These are phyloP conservation scores for Globisporangium iwayamae DNA, from an alignment of 352 stramenopile genomes.

Conservation along the genomic window DNA sequence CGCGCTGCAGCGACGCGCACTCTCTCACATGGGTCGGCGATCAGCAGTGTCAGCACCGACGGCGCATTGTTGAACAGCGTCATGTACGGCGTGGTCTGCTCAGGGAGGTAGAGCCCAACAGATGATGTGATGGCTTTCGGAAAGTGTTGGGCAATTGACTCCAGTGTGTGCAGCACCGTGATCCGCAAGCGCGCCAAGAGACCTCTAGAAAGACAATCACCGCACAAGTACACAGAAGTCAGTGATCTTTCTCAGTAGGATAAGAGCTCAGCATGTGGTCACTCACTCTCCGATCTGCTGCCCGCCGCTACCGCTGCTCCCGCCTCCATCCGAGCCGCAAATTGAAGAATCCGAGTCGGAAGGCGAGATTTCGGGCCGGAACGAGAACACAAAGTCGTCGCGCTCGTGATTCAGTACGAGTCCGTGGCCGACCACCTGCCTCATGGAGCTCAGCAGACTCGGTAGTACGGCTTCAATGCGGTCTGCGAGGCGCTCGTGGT, in stretches of 20 bases:
- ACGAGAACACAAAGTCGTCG: slow-evolving; percentile 54
- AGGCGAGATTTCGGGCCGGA: slow-evolving; percentile 50
- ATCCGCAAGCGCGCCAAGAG: slow-evolving; percentile 70
- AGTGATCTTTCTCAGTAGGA: neutral
- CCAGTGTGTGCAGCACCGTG: slow-evolving; percentile 66
- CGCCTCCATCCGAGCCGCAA: slow-evolving; percentile 53
- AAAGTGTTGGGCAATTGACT: slow-evolving; percentile 66
- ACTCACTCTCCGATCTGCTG: slow-evolving; percentile 51
- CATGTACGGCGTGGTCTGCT: slow-evolving; percentile 80
- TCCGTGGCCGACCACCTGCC: slow-evolving; percentile 71
- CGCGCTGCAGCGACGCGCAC: slow-evolving; percentile 67
- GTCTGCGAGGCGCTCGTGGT: slow-evolving; percentile 51
- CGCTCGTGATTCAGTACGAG: slow-evolving; percentile 46
- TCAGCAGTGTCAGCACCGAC: slow-evolving; percentile 73
- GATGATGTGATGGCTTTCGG: slow-evolving; percentile 71
- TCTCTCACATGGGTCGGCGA: slow-evolving; percentile 75
- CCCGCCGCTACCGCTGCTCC: slow-evolving; percentile 16
- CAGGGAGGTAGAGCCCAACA: slow-evolving; percentile 76
- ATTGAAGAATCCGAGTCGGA: slow-evolving; percentile 75
- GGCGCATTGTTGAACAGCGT: slow-evolving; percentile 72
- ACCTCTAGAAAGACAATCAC: slow-evolving; percentile 26
- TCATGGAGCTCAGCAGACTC: slow-evolving; percentile 71
- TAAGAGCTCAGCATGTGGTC: neutral
- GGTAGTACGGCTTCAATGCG: slow-evolving; percentile 58
- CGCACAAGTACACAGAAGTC: neutral